Evolutionary conservation across 2,329 filamentous ascomycete genomes (phyloP).

Genomic region (Nemania sp.): DNA sequence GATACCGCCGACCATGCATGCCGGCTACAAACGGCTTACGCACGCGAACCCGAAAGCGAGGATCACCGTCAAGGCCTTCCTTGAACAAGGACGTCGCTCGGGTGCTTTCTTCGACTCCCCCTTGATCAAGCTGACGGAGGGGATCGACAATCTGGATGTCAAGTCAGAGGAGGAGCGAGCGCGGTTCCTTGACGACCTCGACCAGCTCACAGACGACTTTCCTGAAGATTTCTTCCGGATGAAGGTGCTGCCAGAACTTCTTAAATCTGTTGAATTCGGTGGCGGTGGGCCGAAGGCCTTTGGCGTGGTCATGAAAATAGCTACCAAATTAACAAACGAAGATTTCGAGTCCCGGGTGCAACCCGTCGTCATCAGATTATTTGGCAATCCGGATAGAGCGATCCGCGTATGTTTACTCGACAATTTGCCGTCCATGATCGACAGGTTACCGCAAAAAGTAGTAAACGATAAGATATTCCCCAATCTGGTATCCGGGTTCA

Average conservation of each 20-base stretch:
- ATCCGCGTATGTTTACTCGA: constrained; percentile 90
- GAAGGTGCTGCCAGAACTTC: constrained; percentile 89
- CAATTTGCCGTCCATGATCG: constrained; percentile 87
- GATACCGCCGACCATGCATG: constrained; percentile 85
- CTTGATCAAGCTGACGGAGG: constrained; percentile 88
- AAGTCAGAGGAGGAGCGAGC: constrained; percentile 85
- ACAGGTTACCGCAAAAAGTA: constrained; percentile 81
- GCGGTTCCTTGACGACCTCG: constrained; percentile 83
- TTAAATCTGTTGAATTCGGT: constrained; percentile 99
- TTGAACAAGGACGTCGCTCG: constrained; percentile 82
- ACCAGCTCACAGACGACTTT: constrained; percentile 87
- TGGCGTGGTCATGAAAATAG: constrained; percentile 85
- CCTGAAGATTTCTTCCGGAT: constrained; percentile 98
- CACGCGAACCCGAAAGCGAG: constrained; percentile 89
- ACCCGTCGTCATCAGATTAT: constrained; percentile 84
- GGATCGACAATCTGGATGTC: constrained; percentile 88
- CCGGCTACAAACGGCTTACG: constrained; percentile 85
- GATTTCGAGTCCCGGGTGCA: constrained; percentile 86
- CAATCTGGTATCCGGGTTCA: constrained; percentile 94
- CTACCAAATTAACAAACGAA: constrained; percentile 81
- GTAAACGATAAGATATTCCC: constrained; percentile 98
- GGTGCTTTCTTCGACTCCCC: constrained; percentile 93
- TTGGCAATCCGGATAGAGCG: constrained; percentile 87
- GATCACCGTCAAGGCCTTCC: constrained; percentile 79
- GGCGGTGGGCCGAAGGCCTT: constrained; percentile 94